Evolutionary conservation across 306 rosid species (phyloP).

Genomic region (Prosopis cineraria): DNA sequence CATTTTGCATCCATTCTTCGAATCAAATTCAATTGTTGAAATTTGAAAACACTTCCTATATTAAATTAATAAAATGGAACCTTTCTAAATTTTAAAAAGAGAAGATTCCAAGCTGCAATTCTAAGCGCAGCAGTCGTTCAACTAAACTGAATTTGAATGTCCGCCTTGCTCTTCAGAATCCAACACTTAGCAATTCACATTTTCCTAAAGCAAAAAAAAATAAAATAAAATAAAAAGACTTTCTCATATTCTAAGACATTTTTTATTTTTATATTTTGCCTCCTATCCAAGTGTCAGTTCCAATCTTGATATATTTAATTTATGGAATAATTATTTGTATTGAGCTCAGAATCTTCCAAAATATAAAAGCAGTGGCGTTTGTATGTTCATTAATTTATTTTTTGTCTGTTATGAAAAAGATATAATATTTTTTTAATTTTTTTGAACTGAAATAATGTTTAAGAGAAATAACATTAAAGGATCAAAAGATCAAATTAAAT

Average conservation of each 20-base stretch:
- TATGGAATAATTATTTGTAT: neutral
- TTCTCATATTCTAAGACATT: neutral
- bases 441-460: too few species aligned
- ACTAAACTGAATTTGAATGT: neutral
- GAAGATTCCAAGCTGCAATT: constrained; percentile 9
- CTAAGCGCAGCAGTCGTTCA: neutral
- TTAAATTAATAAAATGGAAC: too few species aligned
- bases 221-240: neutral
- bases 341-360: neutral
- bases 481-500: too few species aligned
- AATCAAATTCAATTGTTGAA: too few species aligned
- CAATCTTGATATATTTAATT: neutral
- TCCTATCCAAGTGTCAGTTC: neutral
- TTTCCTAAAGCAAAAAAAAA: too few species aligned
- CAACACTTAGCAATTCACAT: neutral
- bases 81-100: neutral
- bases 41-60: too few species aligned
- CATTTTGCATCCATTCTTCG: too few species aligned
- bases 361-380: neutral
- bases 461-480: too few species aligned
- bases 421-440: neutral
- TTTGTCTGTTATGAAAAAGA: neutral
- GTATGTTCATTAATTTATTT: neutral
- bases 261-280: neutral
- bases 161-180: neutral